Conservation (phyloP, 75 land plant genomes). For the Isoetes taiwanensis region DNA sequence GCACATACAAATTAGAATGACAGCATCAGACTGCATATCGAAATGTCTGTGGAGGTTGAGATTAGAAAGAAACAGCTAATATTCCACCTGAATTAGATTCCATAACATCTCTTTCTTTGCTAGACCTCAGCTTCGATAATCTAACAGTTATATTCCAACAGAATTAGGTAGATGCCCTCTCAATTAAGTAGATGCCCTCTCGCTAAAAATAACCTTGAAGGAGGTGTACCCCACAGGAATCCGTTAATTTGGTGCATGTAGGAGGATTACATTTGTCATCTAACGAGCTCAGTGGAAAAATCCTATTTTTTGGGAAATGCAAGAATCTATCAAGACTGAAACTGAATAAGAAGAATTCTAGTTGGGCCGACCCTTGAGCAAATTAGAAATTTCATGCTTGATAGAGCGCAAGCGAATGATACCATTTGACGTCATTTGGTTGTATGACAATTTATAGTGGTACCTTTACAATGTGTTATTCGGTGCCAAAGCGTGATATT, state of each 20-base stretch:
- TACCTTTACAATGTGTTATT: too few species aligned
- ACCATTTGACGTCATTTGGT: too few species aligned
- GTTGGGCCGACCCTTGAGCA: constrained; percentile 45
- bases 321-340: constrained; percentile 43
- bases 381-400: constrained; percentile 42
- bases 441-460: too few species aligned
- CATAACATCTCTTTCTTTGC: too few species aligned
- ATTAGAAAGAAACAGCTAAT: constrained; percentile 48
- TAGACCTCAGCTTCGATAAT: too few species aligned
- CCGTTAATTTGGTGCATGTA: constrained; percentile 25
- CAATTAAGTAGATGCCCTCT: constrained; percentile 35
- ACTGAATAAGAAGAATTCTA: constrained; percentile 42
- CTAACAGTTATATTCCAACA: constrained; percentile 52
- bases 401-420: too few species aligned
- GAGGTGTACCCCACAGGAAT: constrained; percentile 37
- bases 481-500: too few species aligned
- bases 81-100: constrained; percentile 48
- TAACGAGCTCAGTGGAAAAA: constrained; percentile 34
- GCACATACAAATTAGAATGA: too few species aligned
- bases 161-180: too few species aligned
- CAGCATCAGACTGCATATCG: too few species aligned
- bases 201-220: constrained; percentile 41
- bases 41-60: constrained; percentile 12
- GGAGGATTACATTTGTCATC: constrained; percentile 29
- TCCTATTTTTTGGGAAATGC: constrained; percentile 61